Evolutionary conservation across 1,284 basidiomycete species (phyloP).

Genomic region (Moesziomyces sp.): DNA sequence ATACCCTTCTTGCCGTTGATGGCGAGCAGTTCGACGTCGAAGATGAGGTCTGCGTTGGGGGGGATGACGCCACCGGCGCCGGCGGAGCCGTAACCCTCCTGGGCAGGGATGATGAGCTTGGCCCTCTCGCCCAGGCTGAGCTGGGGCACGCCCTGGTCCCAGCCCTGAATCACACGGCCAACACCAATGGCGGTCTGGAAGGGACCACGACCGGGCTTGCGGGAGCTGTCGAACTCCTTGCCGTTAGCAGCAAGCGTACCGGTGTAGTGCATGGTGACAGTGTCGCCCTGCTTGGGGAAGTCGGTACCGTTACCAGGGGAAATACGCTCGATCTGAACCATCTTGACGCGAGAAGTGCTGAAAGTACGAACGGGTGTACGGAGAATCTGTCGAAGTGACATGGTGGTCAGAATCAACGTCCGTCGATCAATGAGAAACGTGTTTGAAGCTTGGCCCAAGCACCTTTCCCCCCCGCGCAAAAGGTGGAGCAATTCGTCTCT

Average conservation of each 20-base stretch:
- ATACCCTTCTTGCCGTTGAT: conserved; percentile 64
- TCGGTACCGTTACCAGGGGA: conserved; percentile 67
- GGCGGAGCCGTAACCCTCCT: conserved; percentile 67
- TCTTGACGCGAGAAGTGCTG: conserved; percentile 3
- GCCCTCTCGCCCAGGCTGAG: conserved; percentile 69
- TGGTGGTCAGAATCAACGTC: no score
- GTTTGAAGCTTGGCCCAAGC: no score
- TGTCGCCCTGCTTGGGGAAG: conserved; percentile 65
- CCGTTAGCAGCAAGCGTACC: conserved; percentile 61
- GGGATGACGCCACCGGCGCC: conserved; percentile 67
- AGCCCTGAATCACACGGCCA: conserved; percentile 68
- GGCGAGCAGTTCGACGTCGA: conserved; percentile 69
- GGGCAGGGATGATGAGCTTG: conserved; percentile 54
- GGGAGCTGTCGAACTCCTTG: conserved; percentile 64
- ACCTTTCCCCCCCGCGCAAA: no score
- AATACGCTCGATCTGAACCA: conserved; percentile 66
- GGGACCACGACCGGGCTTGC: conserved; percentile 65
- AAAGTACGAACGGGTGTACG: not conserved
- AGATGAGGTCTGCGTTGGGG: conserved; percentile 60
- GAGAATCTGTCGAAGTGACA: no score
- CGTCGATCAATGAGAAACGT: no score
- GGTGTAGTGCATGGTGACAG: conserved; percentile 62
- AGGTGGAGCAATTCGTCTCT: no score
- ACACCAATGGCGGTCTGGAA: conserved; percentile 61
- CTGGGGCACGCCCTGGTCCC: conserved; percentile 70